Percentiles rank a stretch among this genome's conserved stretches.
phyloP scores from a whole-genome alignment of 225 moss, liverwort and hornwort genomes.

The Straminergon stramineum region DNA sequence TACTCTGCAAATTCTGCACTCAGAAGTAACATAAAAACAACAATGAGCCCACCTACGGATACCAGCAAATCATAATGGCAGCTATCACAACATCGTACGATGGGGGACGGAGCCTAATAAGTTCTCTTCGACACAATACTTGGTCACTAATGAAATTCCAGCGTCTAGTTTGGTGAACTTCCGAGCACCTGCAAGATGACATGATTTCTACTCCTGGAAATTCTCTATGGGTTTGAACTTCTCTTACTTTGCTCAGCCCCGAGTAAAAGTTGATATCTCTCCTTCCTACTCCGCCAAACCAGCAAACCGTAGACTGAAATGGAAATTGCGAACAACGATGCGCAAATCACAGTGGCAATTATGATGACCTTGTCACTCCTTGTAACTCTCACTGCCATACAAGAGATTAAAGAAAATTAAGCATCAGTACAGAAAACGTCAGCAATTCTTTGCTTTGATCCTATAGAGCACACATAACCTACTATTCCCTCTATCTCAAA shows the following conservation, averaged over 20 bases:
- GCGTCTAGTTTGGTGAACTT: neutral
- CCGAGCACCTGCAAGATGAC: neutral
- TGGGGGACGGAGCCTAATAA: neutral
- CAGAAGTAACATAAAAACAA: neutral
- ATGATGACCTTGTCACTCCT: neutral
- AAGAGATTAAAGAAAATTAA: neutral
- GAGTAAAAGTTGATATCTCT: neutral
- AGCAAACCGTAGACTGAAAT: neutral
- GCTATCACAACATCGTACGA: neutral
- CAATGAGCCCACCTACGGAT: neutral
- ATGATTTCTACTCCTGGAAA: no score
- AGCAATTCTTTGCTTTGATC: neutral
- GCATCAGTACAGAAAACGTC: neutral
- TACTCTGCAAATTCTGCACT: neutral
- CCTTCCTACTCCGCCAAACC: neutral
- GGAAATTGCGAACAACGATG: neutral
- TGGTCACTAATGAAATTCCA: neutral
- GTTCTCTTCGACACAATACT: neutral
- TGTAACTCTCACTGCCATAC: neutral
- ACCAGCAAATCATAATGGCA: neutral
- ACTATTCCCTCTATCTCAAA: no score
- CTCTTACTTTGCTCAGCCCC: conserved; percentile 7
- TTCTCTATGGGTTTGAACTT: neutral
- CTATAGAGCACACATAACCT: neutral
- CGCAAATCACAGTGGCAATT: neutral